These are phyloP conservation scores for Solanum acaule DNA, from an alignment of 257 asterid species.

Conservation along the genomic window DNA sequence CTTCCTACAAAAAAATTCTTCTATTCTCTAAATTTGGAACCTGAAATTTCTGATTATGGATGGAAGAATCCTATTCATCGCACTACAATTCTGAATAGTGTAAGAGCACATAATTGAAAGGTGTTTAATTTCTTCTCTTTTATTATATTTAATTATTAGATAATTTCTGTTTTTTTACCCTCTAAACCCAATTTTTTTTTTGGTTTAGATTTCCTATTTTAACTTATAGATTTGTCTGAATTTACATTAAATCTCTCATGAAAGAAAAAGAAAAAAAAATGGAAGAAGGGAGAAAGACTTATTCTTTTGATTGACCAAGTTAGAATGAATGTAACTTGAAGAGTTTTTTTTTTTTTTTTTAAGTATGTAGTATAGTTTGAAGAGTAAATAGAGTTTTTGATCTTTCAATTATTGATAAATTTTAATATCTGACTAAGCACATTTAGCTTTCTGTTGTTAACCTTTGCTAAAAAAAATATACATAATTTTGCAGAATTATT, in stretches of 20 bases:
- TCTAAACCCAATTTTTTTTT: not conserved
- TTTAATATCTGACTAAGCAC: not conserved
- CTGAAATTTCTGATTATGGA: not conserved
- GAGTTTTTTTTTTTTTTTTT: not conserved
- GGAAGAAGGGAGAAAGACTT: not conserved
- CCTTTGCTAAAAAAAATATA: not conserved
- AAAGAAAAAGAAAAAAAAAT: not conserved
- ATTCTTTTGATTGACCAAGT: conserved; percentile 1
- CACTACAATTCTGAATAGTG: not conserved
- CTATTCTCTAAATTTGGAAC: not conserved
- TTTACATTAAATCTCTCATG: not conserved
- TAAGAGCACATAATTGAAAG: not conserved
- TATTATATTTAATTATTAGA: not conserved
- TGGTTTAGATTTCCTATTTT: not conserved
- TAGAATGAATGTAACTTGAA: conserved; percentile 1
- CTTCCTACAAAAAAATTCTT: no score
- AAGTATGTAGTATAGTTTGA: not conserved
- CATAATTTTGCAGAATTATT: not conserved
- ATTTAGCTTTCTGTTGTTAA: not conserved
- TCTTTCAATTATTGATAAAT: not conserved
- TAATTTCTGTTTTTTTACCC: not conserved
- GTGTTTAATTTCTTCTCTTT: not conserved
- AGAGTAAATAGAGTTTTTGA: not conserved
- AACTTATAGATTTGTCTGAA: not conserved
- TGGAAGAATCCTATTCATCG: not conserved